Conservation (phyloP, 495 filamentous ascomycete species). For the Xylaria curta region DNA sequence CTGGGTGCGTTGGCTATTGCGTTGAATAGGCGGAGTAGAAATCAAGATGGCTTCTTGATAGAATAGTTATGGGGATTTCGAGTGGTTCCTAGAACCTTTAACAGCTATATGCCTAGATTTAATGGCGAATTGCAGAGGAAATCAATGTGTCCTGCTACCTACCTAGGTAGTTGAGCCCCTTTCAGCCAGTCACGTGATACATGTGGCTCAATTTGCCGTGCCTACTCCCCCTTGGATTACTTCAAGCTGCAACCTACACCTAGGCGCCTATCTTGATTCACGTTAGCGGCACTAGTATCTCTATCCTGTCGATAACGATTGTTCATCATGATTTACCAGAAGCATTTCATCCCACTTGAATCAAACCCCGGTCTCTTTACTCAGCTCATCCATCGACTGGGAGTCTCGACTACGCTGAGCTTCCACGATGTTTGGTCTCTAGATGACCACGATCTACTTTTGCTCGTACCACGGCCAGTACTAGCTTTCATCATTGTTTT, state of each 20-base stretch:
- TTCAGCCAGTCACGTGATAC: neutral
- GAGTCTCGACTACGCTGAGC: slow-evolving; percentile 60
- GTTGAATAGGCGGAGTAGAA: too few species aligned
- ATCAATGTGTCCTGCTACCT: neutral
- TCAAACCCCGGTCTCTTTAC: slow-evolving; percentile 51
- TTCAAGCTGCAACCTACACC: too few species aligned
- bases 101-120: neutral
- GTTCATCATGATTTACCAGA: slow-evolving; percentile 23
- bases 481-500: slow-evolving; percentile 76
- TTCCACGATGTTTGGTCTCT: slow-evolving; percentile 79
- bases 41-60: too few species aligned
- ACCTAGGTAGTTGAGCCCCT: neutral
- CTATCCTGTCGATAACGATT: neutral
- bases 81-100: neutral
- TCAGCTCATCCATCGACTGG: slow-evolving; percentile 63
- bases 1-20: too few species aligned
- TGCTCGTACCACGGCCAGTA: slow-evolving; percentile 71
- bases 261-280: neutral
- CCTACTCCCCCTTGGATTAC: neutral
- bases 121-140: too few species aligned
- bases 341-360: slow-evolving; percentile 46
- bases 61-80: too few species aligned
- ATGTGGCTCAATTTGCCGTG: neutral
- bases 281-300: neutral
- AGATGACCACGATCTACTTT: slow-evolving; percentile 69